phyloP scores from a whole-genome alignment of 176 grass and related monocot genomes.

The Alloteropsis semialata region DNA sequence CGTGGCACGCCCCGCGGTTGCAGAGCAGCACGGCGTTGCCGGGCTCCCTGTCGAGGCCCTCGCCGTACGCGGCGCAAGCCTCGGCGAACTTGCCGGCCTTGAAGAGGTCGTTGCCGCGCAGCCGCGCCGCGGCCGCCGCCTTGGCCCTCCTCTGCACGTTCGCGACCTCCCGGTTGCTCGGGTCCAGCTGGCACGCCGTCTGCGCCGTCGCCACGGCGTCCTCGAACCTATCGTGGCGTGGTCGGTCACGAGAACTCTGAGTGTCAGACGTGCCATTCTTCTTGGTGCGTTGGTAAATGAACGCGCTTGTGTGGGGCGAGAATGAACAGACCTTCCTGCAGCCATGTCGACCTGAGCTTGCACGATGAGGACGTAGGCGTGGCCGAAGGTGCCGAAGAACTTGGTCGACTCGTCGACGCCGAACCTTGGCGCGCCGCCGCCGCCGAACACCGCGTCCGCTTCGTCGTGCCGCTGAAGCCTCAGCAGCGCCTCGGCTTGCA shows the following conservation, averaged over 20 bases:
- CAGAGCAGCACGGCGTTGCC: conserved; percentile 76
- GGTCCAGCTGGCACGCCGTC: conserved; percentile 77
- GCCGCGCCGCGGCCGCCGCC: conserved; percentile 58
- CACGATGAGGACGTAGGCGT: conserved; percentile 74
- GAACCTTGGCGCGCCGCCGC: conserved; percentile 49
- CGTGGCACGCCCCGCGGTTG: conserved; percentile 84
- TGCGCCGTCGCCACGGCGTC: conserved; percentile 60
- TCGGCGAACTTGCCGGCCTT: conserved; percentile 66
- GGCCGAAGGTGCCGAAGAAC: conserved; percentile 61
- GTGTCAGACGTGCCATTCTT: background rate
- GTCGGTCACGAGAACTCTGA: background rate
- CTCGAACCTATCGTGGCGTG: conserved; percentile 55
- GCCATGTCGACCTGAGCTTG: conserved; percentile 83
- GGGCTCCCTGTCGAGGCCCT: conserved; percentile 62
- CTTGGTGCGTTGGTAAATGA: background rate
- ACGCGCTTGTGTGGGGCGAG: background rate
- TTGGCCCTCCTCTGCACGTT: conserved; percentile 45
- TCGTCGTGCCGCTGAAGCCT: conserved; percentile 80
- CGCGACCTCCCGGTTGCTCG: conserved; percentile 63
- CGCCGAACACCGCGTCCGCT: conserved; percentile 45
- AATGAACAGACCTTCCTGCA: conserved; percentile 48
- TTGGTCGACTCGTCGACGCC: conserved; percentile 62
- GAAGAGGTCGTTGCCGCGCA: conserved; percentile 89
- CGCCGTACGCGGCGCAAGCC: conserved; percentile 72
- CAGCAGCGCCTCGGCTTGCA: conserved; percentile 84